Conservation (phyloP, 345 rosid genomes). For the Ricinus communis region DNA sequence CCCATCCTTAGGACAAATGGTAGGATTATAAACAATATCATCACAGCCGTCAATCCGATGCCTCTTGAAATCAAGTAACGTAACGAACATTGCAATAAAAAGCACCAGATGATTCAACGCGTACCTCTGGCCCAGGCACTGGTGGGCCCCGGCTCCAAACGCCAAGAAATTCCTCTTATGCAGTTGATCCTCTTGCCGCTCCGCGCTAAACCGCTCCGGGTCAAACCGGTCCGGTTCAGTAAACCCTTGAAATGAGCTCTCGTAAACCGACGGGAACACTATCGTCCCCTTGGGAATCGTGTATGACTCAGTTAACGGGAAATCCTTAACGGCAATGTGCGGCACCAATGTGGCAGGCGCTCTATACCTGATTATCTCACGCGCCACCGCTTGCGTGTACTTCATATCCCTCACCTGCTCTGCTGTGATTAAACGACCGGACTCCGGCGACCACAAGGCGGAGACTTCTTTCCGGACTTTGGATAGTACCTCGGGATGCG, state of each 20-base stretch:
- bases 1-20: constrained; percentile 80
- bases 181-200: constrained; percentile 56
- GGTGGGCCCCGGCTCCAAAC: constrained; percentile 88
- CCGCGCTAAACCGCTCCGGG: constrained; percentile 68
- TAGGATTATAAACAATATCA: constrained; percentile 68
- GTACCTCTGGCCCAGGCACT: constrained; percentile 88
- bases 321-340: constrained; percentile 68
- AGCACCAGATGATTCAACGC: constrained; percentile 77
- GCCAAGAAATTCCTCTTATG: constrained; percentile 60
- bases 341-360: constrained; percentile 88
- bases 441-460: constrained; percentile 71
- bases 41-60: constrained; percentile 60
- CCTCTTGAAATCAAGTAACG: constrained; percentile 60
- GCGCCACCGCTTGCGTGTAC: constrained; percentile 85
- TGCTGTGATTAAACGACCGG: constrained; percentile 47
- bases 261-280: constrained; percentile 78
- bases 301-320: constrained; percentile 63
- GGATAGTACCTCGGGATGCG: constrained; percentile 59
- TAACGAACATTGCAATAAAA: constrained; percentile 66
- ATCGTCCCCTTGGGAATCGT: constrained; percentile 76
- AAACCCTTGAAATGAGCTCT: constrained; percentile 84
- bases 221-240: constrained; percentile 66
- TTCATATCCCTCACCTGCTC: constrained; percentile 70
- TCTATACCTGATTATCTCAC: constrained; percentile 71
- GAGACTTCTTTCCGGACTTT: constrained; percentile 69